Evolutionary conservation across 2,329 filamentous ascomycete genomes (phyloP), one percentile per base, ranked within the genome.

Genomic region (Botrytis porri): DNA sequence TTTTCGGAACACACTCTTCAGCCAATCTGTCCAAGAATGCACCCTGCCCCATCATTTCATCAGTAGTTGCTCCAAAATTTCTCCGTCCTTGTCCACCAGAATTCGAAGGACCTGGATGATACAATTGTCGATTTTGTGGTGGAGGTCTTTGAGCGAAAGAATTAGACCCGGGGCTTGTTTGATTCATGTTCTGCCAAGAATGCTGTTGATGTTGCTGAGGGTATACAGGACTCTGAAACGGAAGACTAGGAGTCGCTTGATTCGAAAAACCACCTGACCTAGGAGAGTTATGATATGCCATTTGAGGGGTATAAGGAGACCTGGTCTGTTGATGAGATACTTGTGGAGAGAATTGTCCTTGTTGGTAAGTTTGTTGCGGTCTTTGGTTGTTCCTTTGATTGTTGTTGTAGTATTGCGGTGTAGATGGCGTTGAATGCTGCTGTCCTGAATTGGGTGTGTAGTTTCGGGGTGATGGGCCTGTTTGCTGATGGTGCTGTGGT

Each of bases 11-110:
- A 70, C 67, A 66, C 64, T 77, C 70, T 71, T 80, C 75, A 74
- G 85, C 86, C 3, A 90, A 81, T 0, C 78, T 77, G 35, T 89
- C 86, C 22, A 91, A 83, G 22, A 86, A 78, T 25, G 80, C 79
- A 16, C 83, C 81, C 78, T 90, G 88, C 1, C 80, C 80, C n/a
- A 82, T 80, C 22, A 89, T 75, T 63, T 88, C 85, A 48, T 88
- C 85, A 14, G 75, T 37, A 61, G 63, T 76, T 3, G 67, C 45
- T 32, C 41, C 63, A 59, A 74, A 73, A 51, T 74, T 66, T 69
- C 76, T 73, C 25, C 76, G 71, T 57, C 73, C 74, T 41, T 77
- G 75, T 9, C 69, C 71, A 64, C 71, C 61, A 57, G 74, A 69
- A 41, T 51, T 63, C 43, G 75, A 54, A 7, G 70, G 59, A 10